Percentiles rank a stretch among this genome's conserved stretches.
Conservation (phyloP, 805 yeast species). For the Myxozyma vanderwaltii region DNA sequence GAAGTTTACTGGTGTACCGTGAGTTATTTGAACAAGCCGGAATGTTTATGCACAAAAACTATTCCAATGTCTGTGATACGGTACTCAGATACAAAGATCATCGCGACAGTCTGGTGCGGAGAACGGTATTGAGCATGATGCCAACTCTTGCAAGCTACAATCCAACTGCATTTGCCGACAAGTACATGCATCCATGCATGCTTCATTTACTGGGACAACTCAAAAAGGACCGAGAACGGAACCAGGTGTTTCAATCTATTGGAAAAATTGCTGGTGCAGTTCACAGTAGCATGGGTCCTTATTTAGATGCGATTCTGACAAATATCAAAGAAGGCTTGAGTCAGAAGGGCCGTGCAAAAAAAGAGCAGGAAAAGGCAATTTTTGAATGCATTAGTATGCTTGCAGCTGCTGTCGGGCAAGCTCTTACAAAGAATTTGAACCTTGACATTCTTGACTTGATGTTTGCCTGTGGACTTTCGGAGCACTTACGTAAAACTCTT, state of each 20-base stretch:
- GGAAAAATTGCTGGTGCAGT: slow-evolving; percentile 82
- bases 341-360: slow-evolving; percentile 59
- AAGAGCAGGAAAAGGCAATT: slow-evolving; percentile 79
- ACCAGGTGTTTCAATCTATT: slow-evolving; percentile 73
- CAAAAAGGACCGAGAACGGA: slow-evolving; percentile 72
- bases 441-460: slow-evolving; percentile 77
- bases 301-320: slow-evolving; percentile 82
- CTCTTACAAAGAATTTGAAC: slow-evolving; percentile 83
- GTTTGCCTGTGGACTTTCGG: slow-evolving; percentile 80
- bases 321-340: slow-evolving; percentile 78
- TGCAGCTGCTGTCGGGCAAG: slow-evolving; percentile 89
- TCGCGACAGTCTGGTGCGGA: slow-evolving; percentile 71
- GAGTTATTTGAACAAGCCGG: slow-evolving; percentile 76
- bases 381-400: slow-evolving; percentile 86
- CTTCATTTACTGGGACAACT: slow-evolving; percentile 75
- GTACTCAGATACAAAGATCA: slow-evolving; percentile 74
- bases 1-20: slow-evolving; percentile 76
- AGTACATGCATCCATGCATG: slow-evolving; percentile 77
- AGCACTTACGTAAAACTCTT: slow-evolving; percentile 75
- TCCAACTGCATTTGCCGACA: slow-evolving; percentile 71
- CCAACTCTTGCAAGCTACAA: slow-evolving; percentile 83
- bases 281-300: slow-evolving; percentile 80
- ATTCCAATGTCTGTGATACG: slow-evolving; percentile 75
- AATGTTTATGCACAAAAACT: slow-evolving; percentile 66
- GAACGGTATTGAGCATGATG: slow-evolving; percentile 79